Base-by-base conservation (phyloP, 2,329 filamentous ascomycete species). In the Diaporthe citrichinensis region DNA sequence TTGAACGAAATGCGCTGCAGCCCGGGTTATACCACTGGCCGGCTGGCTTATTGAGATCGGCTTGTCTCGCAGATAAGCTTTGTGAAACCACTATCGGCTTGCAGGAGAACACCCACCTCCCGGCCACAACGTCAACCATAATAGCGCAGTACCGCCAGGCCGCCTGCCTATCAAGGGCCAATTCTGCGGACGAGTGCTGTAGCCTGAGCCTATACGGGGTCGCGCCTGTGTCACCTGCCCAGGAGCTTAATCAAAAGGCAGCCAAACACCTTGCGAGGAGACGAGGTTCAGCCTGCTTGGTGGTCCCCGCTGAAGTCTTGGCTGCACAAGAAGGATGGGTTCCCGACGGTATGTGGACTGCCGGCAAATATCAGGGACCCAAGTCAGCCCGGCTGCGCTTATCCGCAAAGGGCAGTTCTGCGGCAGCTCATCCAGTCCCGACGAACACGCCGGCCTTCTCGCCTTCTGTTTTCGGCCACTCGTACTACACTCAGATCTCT, bases 151-250 rank as follows among this genome's bases (percentile, higher is more conserved):
- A 23, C 12, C 36, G 36, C 36, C 65, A 68, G 14, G 46, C 4
- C 31, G 65, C 46, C 65, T 68, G 46, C 65, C 65, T 68, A 68
- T 68, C 46, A 68, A 36, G 23, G 46, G 31, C 65, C 34, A 46
- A 28, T 15, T 2, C 53, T 14, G 31, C 46, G 34, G 34, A 25
- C 46, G 28, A 53, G 65, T 36, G 65, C 65, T n/a, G 23, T 2
- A 25, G 46, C 31, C 44, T 25, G 46, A 14, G 65, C 65, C 46
- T 53, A 53, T 68, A 68, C 65, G 65, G 46, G 65, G 46, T 68
- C 46, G 65, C 34, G 46, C 46, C 46, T 39, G 65, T 68, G 65
- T 53, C 65, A 68, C 65, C 65, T 68, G 65, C 46, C 15, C 23
- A 36, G 65, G 28, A 39, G 65, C 28, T 68, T 68, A 53, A 39